A percentile compares a stretch with the other conserved stretches of the same genome.
Evolutionary conservation across 768 basidiomycete genomes (phyloP).

Genomic region (Xerocomellus amylosporus): DNA sequence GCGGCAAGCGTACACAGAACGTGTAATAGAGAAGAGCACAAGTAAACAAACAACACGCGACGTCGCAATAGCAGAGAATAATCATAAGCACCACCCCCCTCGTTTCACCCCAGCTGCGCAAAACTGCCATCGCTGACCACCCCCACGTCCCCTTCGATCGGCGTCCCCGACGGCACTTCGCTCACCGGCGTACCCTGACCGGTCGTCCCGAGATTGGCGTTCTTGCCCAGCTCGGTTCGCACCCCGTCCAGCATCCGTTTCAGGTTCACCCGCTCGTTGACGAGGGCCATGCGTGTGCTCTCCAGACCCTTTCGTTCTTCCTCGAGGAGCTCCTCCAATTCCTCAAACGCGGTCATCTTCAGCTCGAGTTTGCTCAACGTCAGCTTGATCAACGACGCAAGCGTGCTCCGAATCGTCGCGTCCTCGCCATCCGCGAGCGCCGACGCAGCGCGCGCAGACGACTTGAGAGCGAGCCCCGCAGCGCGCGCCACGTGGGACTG

Average conservation of each 20-base stretch:
- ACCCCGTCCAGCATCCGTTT: slow-evolving; percentile 72
- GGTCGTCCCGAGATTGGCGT: slow-evolving; percentile 49
- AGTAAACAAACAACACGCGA: slow-evolving; percentile 18
- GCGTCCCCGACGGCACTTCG: slow-evolving; percentile 47
- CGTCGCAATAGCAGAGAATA: slow-evolving; percentile 28
- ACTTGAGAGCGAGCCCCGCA: slow-evolving; percentile 81
- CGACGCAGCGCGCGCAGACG: slow-evolving; percentile 83
- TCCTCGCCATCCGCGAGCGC: slow-evolving; percentile 83
- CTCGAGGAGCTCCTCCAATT: slow-evolving; percentile 88
- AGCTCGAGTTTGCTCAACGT: slow-evolving; percentile 86
- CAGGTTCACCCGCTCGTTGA: slow-evolving; percentile 72
- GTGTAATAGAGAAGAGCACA: slow-evolving; percentile 1
- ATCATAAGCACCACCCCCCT: slow-evolving; percentile 18
- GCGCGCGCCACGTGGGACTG: slow-evolving; percentile 79
- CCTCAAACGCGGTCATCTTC: slow-evolving; percentile 94
- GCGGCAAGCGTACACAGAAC: slow-evolving; percentile 4
- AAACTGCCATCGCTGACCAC: slow-evolving; percentile 56
- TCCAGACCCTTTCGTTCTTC: slow-evolving; percentile 86
- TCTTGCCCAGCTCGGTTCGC: slow-evolving; percentile 59
- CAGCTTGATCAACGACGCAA: slow-evolving; percentile 82
- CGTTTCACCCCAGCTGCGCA: slow-evolving; percentile 44
- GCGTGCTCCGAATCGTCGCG: slow-evolving; percentile 67
- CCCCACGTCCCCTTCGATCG: slow-evolving; percentile 51
- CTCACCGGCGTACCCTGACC: slow-evolving; percentile 58
- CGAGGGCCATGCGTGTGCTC: slow-evolving; percentile 72